Evolutionary conservation across 257 asterid genomes (phyloP).

Genomic region (Euphrasia confusa): DNA sequence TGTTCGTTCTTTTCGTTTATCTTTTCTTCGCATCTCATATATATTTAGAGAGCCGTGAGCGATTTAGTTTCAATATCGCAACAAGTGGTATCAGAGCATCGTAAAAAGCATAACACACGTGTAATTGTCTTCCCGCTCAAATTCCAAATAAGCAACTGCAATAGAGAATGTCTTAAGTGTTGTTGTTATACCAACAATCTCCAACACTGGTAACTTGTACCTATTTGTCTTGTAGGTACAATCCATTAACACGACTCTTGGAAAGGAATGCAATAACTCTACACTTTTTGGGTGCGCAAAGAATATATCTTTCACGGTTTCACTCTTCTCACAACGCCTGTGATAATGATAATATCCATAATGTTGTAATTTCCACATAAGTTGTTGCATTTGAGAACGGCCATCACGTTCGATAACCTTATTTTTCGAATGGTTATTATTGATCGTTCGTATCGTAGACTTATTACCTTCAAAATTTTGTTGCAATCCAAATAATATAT

Average conservation of each 20-base stretch:
- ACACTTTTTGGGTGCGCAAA: neutral
- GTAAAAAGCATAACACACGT: too few species aligned
- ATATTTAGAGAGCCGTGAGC: too few species aligned
- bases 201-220: neutral
- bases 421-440: neutral
- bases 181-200: neutral
- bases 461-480: neutral
- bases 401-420: neutral
- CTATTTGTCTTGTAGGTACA: neutral
- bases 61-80: too few species aligned
- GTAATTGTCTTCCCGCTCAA: neutral
- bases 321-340: too few species aligned
- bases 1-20: too few species aligned
- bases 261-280: neutral
- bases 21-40: too few species aligned
- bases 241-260: neutral
- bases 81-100: too few species aligned
- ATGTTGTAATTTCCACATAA: too few species aligned
- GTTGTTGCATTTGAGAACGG: neutral
- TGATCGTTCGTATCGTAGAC: neutral
- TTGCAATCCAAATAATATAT: neutral
- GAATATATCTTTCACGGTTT: neutral
- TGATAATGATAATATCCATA: too few species aligned
- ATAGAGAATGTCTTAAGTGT: neutral
- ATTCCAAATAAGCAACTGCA: neutral